phyloP scores from a whole-genome alignment of 371 early-diverging fungal genomes.

The Blastocladiella emersonii region DNA sequence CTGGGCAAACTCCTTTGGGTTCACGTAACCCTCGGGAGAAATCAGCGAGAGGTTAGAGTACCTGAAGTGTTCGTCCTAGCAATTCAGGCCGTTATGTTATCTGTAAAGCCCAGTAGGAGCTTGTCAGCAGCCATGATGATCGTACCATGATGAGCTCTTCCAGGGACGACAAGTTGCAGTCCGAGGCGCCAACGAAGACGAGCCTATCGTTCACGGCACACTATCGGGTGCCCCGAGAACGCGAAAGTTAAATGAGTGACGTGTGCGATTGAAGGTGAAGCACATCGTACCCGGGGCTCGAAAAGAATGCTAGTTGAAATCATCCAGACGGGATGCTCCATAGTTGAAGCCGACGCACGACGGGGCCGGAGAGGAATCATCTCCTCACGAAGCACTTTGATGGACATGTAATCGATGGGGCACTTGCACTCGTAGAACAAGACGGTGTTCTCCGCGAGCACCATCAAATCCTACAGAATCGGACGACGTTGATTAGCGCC shows the following conservation, averaged over 20 bases:
- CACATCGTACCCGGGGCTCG: not conserved
- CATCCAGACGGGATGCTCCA: not conserved
- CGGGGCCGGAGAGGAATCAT: not conserved
- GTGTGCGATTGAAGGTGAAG: too few species aligned
- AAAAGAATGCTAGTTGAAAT: not conserved
- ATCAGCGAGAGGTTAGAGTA: not conserved
- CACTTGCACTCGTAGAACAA: not conserved
- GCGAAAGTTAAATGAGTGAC: too few species aligned
- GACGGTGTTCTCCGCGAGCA: not conserved
- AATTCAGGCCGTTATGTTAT: too few species aligned
- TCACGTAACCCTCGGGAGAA: not conserved
- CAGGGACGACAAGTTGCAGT: not conserved
- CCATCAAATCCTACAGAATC: conserved; percentile 13
- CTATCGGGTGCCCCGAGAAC: too few species aligned
- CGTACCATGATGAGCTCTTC: not conserved
- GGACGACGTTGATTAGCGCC: conserved; percentile 19
- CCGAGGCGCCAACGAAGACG: not conserved
- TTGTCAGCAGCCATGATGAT: not conserved
- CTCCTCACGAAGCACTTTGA: not conserved
- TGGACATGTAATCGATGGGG: not conserved
- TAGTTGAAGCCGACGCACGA: not conserved
- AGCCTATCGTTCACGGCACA: not conserved
- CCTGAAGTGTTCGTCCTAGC: not conserved
- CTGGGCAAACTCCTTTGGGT: not conserved
- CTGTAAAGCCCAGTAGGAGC: not conserved